Percentiles rank a stretch among this genome's conserved stretches.
These are phyloP conservation scores for Datisca glomerata DNA, from an alignment of 306 rosid species.

Conservation along the genomic window DNA sequence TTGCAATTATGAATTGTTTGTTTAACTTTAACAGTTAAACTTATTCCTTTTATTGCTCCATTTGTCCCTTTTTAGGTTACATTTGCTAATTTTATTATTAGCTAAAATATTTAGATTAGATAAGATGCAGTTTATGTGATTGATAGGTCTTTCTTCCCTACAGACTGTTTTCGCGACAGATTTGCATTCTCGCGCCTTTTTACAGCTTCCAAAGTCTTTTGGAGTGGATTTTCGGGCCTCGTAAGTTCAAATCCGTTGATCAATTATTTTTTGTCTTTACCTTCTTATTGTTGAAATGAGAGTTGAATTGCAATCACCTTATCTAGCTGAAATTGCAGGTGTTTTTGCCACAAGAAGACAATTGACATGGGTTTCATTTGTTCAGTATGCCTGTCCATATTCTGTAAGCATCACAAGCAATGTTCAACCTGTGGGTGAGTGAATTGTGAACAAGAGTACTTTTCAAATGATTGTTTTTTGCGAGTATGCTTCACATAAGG, in stretches of 20 bases:
- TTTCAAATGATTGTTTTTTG: no score
- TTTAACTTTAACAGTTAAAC: no score
- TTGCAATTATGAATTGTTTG: no score
- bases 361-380: slow-evolving; percentile 94
- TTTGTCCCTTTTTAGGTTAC: no score
- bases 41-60: no score
- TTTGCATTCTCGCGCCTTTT: slow-evolving; percentile 80
- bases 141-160: slow-evolving; percentile 13
- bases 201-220: slow-evolving; percentile 85
- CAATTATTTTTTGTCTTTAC: background rate
- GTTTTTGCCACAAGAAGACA: slow-evolving; percentile 97
- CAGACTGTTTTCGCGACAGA: slow-evolving; percentile 96
- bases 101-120: no score
- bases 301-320: background rate
- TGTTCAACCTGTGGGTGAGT: slow-evolving; percentile 98
- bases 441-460: no score
- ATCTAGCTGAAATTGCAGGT: slow-evolving; percentile 44
- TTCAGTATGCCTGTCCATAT: slow-evolving; percentile 94
- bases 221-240: slow-evolving; percentile 99
- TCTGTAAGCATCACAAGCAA: slow-evolving; percentile 90
- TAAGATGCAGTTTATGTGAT: no score
- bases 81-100: no score
- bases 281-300: background rate
- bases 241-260: slow-evolving; percentile 32
- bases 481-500: no score